Percentiles rank a stretch among this genome's conserved stretches.
phyloP scores from a whole-genome alignment of 176 grass and related monocot species.

The maize (Zea mays) region DNA sequence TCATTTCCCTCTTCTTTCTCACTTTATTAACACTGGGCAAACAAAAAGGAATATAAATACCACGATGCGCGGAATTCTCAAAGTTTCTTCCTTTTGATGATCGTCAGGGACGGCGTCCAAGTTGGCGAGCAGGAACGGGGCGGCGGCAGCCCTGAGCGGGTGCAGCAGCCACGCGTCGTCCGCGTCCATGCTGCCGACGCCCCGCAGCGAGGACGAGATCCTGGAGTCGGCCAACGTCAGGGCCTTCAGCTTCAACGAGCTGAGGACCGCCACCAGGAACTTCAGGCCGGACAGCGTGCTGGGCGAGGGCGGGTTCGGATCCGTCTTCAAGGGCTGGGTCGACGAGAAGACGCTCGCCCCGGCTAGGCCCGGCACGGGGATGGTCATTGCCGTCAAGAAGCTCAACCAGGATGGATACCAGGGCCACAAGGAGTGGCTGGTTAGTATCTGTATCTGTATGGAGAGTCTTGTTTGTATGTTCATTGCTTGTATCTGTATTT shows the following conservation, averaged over 20 bases:
- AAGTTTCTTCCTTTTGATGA: background rate
- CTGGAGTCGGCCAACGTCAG: slow-evolving; percentile 67
- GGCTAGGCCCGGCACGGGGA: slow-evolving; percentile 63
- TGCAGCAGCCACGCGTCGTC: slow-evolving; percentile 49
- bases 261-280: slow-evolving; percentile 70
- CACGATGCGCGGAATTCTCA: no score
- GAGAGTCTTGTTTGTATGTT: no score
- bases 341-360: slow-evolving; percentile 65
- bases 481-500: background rate
- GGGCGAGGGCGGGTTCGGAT: slow-evolving; percentile 70
- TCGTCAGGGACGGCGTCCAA: slow-evolving; percentile 45
- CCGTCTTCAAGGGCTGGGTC: slow-evolving; percentile 79
- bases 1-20: background rate
- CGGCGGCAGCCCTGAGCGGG: slow-evolving; percentile 31
- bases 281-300: slow-evolving; percentile 72
- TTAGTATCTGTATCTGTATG: slow-evolving; percentile 24
- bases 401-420: slow-evolving; percentile 72
- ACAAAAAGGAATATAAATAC: background rate
- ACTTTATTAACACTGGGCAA: background rate
- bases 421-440: slow-evolving; percentile 82
- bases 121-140: slow-evolving; percentile 35
- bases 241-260: slow-evolving; percentile 64
- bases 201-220: slow-evolving; percentile 61
- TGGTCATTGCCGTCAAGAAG: slow-evolving; percentile 83
- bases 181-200: slow-evolving; percentile 45